phyloP scores from a whole-genome alignment of 2,329 filamentous ascomycete genomes.

The Biscogniauxia mediterranea region DNA sequence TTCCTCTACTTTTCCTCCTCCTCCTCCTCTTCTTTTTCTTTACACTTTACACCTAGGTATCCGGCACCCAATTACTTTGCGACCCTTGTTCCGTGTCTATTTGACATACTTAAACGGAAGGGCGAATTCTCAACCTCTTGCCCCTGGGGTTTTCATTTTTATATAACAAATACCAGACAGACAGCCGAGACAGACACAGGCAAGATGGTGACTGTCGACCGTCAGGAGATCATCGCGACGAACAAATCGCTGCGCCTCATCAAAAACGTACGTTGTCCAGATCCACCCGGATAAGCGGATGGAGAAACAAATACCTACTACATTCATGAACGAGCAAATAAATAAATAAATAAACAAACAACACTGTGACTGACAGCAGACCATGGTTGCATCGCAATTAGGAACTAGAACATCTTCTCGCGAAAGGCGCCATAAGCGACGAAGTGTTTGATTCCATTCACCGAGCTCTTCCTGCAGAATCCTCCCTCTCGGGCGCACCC shows the following conservation, averaged over 20 bases:
- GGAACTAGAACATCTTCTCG: constrained; percentile 89
- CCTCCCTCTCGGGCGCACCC: constrained; percentile 53
- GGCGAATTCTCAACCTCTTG: too few species aligned
- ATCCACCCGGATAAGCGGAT: background rate
- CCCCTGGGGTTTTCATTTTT: too few species aligned
- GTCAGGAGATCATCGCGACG: constrained; percentile 63
- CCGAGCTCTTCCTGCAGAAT: constrained; percentile 70
- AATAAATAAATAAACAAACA: background rate
- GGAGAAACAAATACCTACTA: too few species aligned
- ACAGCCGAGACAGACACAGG: background rate
- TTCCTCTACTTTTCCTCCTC: too few species aligned
- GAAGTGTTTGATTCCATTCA: constrained; percentile 73
- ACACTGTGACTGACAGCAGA: constrained; percentile 4
- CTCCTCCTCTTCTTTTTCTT: too few species aligned
- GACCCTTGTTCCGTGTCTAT: too few species aligned
- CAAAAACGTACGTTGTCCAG: constrained; percentile 65
- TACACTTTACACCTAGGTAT: too few species aligned
- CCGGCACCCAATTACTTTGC: too few species aligned
- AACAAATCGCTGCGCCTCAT: constrained; percentile 86
- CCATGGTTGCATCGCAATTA: constrained; percentile 38
- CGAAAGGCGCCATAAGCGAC: constrained; percentile 75
- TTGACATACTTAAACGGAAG: too few species aligned
- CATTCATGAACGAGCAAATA: too few species aligned
- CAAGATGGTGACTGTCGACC: constrained; percentile 49
- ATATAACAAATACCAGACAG: too few species aligned